A percentile compares a stretch with the other conserved stretches of the same genome.
phyloP scores from a whole-genome alignment of 495 filamentous ascomycete species.

The Evernia prunastri region DNA sequence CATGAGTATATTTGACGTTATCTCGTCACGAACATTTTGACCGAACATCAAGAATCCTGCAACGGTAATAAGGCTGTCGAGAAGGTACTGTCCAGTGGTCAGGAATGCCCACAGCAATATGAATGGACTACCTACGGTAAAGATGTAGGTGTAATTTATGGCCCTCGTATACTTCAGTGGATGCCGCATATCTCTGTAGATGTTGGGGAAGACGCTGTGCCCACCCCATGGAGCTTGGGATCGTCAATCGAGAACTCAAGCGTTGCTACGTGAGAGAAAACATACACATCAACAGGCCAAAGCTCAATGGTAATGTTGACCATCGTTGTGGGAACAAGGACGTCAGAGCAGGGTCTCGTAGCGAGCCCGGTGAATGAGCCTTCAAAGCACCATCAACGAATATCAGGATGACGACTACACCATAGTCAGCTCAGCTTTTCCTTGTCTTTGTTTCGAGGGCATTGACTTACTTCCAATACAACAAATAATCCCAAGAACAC shows the following conservation, averaged over 20 bases:
- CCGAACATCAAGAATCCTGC: conserved; percentile 92
- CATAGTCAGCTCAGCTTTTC: conserved; percentile 24
- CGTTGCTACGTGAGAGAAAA: neutral
- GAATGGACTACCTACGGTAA: conserved; percentile 56
- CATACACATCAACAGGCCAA: conserved; percentile 87
- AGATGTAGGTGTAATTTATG: conserved; percentile 76
- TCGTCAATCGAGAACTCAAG: neutral
- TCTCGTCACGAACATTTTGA: conserved; percentile 72
- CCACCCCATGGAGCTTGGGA: conserved; percentile 78
- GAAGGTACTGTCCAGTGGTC: conserved; percentile 50
- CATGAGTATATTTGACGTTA: conserved; percentile 80
- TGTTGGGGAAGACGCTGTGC: conserved; percentile 91
- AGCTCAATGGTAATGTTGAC: conserved; percentile 82
- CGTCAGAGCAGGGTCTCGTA: conserved; percentile 74
- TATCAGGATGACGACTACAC: conserved; percentile 67
- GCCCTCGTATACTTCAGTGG: conserved; percentile 75
- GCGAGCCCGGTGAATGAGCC: conserved; percentile 68
- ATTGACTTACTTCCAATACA: conserved; percentile 71
- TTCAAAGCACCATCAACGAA: conserved; percentile 84
- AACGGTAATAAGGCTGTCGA: conserved; percentile 75
- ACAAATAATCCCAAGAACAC: conserved; percentile 80
- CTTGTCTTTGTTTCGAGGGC: neutral
- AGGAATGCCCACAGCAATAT: neutral
- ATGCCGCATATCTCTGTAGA: conserved; percentile 97
- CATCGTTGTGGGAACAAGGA: conserved; percentile 73